Evolutionary conservation across 257 asterid genomes (phyloP).

Genomic region (Fraxinus quadrangulata): DNA sequence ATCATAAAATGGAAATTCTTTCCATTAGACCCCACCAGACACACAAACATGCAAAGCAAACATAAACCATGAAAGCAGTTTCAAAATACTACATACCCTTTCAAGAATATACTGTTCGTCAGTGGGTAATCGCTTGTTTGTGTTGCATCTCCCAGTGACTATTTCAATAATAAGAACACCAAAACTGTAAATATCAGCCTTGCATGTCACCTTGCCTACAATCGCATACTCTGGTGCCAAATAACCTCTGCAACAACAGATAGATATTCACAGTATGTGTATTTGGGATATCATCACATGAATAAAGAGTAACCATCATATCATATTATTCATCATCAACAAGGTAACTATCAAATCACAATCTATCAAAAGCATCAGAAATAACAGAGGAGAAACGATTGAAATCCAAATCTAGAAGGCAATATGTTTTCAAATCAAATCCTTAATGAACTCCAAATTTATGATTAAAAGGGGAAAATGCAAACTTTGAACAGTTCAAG

Average conservation of each 20-base stretch:
- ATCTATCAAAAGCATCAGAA: background rate
- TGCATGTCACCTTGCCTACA: slow-evolving; percentile 82
- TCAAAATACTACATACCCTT: slow-evolving; percentile 56
- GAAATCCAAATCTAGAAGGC: slow-evolving; percentile 2
- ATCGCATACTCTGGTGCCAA: slow-evolving; percentile 98
- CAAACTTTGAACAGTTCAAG: slow-evolving; percentile 9
- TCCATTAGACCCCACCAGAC: background rate
- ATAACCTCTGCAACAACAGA: slow-evolving; percentile 69
- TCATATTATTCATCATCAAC: slow-evolving; percentile 3
- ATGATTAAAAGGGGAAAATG: background rate
- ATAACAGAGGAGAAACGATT: background rate
- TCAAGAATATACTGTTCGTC: slow-evolving; percentile 89
- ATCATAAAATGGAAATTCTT: background rate
- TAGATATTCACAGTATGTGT: slow-evolving; percentile 11
- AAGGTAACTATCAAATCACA: background rate
- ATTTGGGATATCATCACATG: background rate
- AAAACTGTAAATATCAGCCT: slow-evolving; percentile 84
- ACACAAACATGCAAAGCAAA: background rate
- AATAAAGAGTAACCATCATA: background rate
- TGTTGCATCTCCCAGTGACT: slow-evolving; percentile 92
- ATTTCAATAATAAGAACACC: slow-evolving; percentile 94
- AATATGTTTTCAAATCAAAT: background rate
- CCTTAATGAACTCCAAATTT: background rate
- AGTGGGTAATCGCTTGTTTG: slow-evolving; percentile 68
- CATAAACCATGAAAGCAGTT: slow-evolving; percentile 7